Percentiles rank a stretch among this genome's conserved stretches.
These are phyloP conservation scores for Cladorrhinum samala DNA, from an alignment of 495 filamentous ascomycete genomes.

Conservation along the genomic window DNA sequence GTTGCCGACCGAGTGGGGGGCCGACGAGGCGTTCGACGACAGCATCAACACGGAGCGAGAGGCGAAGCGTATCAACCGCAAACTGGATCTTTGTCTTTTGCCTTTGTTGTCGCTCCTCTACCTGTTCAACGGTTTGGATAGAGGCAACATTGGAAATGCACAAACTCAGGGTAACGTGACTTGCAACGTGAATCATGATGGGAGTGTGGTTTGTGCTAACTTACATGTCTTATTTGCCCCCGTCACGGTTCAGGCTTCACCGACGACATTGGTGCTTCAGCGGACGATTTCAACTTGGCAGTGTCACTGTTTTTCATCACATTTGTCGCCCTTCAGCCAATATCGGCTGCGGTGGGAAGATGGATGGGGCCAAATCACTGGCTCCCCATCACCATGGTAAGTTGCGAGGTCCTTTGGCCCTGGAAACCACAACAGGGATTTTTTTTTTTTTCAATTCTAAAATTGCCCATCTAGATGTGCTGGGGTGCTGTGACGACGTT, in stretches of 20 bases:
- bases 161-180: constrained; percentile 29
- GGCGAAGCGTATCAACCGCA: constrained; percentile 21
- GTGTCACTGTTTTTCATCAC: constrained; percentile 51
- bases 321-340: constrained; percentile 52
- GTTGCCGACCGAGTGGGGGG: background rate
- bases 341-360: constrained; percentile 49
- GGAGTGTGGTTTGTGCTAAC: no score
- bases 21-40: no score
- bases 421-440: no score
- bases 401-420: constrained; percentile 1
- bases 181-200: no score
- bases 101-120: constrained; percentile 34
- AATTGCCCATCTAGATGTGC: no score
- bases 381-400: constrained; percentile 50
- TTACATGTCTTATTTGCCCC: no score
- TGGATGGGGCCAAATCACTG: constrained; percentile 45
- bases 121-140: constrained; percentile 33
- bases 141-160: constrained; percentile 44
- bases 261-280: constrained; percentile 21
- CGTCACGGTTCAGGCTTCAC: constrained; percentile 22
- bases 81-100: constrained; percentile 30
- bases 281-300: constrained; percentile 48
- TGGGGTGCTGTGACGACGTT: constrained; percentile 49
- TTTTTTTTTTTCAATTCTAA: no score
- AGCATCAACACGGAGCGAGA: background rate